A percentile compares a stretch with the other conserved stretches of the same genome.
phyloP scores from a whole-genome alignment of 148 eudicot genomes.

The Chenopodium berlandieri region DNA sequence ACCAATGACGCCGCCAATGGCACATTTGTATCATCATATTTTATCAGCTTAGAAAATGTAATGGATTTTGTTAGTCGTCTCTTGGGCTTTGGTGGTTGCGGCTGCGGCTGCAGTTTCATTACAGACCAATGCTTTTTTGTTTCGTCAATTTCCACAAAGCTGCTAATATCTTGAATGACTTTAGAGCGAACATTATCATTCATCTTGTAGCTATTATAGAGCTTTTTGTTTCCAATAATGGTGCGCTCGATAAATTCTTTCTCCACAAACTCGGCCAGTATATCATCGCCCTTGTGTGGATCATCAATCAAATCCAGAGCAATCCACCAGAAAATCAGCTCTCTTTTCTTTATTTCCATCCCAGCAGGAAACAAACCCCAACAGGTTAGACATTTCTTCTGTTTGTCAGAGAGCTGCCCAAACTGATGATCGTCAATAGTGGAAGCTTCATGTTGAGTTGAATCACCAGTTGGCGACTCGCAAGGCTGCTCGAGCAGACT shows the following conservation, averaged over 20 bases:
- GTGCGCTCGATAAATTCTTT: slow-evolving; percentile 11
- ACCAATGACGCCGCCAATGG: not conserved
- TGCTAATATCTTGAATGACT: no score
- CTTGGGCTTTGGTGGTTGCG: no score
- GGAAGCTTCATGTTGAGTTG: no score
- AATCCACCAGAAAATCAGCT: slow-evolving; percentile 12
- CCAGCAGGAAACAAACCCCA: not conserved
- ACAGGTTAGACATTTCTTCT: not conserved
- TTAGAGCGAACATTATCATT: no score
- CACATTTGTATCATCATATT: not conserved
- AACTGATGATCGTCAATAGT: no score
- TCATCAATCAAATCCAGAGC: not conserved
- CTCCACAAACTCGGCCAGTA: not conserved
- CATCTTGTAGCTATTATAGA: slow-evolving; percentile 6
- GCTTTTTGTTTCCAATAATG: slow-evolving; percentile 4
- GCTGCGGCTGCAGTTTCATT: no score
- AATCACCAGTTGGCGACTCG: no score
- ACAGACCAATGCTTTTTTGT: no score
- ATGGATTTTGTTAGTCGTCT: no score
- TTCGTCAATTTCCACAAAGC: no score
- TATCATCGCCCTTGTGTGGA: not conserved
- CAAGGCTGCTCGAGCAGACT: no score
- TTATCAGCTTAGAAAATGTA: no score
- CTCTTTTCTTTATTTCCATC: slow-evolving; percentile 7
- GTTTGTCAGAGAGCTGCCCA: not conserved